Percentiles rank a stretch among this genome's conserved stretches.
phyloP scores from a whole-genome alignment of 2,329 filamentous ascomycete species.

The Alternaria angustiovoidea region DNA sequence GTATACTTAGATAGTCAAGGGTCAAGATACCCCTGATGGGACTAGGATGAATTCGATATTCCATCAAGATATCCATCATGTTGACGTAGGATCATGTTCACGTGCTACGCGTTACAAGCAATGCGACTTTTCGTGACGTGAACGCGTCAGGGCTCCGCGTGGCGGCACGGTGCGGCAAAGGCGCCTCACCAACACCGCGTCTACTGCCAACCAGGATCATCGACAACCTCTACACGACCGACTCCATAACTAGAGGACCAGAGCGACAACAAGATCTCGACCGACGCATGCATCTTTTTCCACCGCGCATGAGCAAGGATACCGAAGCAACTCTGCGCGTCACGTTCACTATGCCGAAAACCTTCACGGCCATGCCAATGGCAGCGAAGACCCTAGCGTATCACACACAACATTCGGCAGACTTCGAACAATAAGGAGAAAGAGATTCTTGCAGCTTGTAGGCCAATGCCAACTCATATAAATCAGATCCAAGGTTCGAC shows the following conservation, averaged over 20 bases:
- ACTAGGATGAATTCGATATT: too few species aligned
- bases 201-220: not conserved
- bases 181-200: too few species aligned
- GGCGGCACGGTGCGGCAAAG: not conserved
- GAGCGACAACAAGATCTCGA: fast-evolving
- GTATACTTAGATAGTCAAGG: too few species aligned
- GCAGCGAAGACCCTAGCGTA: not conserved
- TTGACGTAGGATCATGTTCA: too few species aligned
- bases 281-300: not conserved
- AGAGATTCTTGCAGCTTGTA: not conserved
- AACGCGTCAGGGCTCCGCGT: not conserved
- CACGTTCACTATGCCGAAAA: not conserved
- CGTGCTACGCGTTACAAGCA: fast-evolving
- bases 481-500: not conserved
- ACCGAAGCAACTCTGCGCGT: not conserved
- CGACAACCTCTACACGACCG: not conserved
- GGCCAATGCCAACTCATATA: not conserved
- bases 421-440: not conserved
- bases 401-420: not conserved
- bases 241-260: fast-evolving
- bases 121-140: not conserved
- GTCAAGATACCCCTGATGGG: too few species aligned
- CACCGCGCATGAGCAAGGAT: not conserved
- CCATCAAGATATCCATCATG: too few species aligned
- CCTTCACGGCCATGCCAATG: fast-evolving